These are phyloP conservation scores for Phytophthora sansomeana DNA, from an alignment of 352 stramenopile genomes.

Conservation along the genomic window DNA sequence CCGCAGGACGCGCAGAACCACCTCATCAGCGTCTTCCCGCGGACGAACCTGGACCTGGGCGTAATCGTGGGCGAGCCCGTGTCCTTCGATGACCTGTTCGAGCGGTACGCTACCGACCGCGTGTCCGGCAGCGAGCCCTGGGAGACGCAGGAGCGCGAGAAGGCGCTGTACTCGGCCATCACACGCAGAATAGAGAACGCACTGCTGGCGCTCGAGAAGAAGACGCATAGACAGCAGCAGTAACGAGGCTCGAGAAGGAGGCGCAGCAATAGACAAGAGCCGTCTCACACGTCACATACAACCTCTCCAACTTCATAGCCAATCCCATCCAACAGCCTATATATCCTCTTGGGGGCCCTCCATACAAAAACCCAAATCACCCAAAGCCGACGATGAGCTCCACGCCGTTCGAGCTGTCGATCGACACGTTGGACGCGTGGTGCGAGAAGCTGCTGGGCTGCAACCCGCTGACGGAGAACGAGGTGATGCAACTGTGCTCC, in stretches of 20 bases:
- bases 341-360: too few relatives aligned
- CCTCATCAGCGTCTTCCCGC: conserved; percentile 71
- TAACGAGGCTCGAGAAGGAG: too few relatives aligned
- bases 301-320: too few relatives aligned
- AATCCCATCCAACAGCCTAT: too few relatives aligned
- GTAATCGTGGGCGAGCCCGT: conserved; percentile 81
- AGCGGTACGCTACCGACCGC: conserved; percentile 57
- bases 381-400: conserved; percentile 42
- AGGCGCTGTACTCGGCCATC: conserved; percentile 85
- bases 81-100: conserved; percentile 86
- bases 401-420: conserved; percentile 76
- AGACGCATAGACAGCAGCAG: conserved; percentile 23
- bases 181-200: conserved; percentile 84
- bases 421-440: conserved; percentile 94
- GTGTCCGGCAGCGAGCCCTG: conserved; percentile 57
- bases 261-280: conserved; percentile 28
- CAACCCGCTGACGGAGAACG: conserved; percentile 94
- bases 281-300: too few relatives aligned
- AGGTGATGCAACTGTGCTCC: conserved; percentile 96
- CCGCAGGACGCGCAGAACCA: conserved; percentile 81
- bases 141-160: conserved; percentile 72
- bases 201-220: conserved; percentile 67
- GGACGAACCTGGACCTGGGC: conserved; percentile 54
- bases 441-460: conserved; percentile 95
- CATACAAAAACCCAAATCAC: too few relatives aligned